Evolutionary conservation across 2,329 filamentous ascomycete genomes (phyloP), one percentile per base, ranked within the genome.

Genomic region (Pseudogymnoascus destructans): DNA sequence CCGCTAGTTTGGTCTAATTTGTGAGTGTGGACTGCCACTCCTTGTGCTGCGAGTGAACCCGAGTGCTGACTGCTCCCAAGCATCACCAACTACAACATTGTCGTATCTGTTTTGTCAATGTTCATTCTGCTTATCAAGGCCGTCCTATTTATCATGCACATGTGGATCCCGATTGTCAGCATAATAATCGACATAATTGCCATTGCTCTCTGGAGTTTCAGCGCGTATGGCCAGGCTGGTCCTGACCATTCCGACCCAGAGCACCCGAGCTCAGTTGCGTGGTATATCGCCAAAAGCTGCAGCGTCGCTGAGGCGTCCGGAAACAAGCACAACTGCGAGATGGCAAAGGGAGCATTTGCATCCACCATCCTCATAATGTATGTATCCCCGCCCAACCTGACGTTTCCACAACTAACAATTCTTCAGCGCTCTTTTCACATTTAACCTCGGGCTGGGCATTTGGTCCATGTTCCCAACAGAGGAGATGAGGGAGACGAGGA

Each of bases 201-300:
- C 65, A 71, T 79, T 17, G 77, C 73, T 2, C 74, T 91, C 42
- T 91, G 85, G 74, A 72, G 77, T 42, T 77, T 82, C 65, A 85
- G 82, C 70, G 72, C 85, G 60, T 82, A 84, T 69, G 83, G 85
- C 55, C 87, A 91, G 70, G 81, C 85, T 58, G 83, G 84, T 9
- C 84, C 85, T 27, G 87, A 92, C 71, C 80, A 84, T 66, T 80
- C 79, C 63, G 87, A 92, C 70, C 72, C 79, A 5, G 70, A 75
- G 42, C 78, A 83, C 65, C 79, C 78, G 4, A 82, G 83, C 65
- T 75, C 76, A 23, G 76, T 81, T 23, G 79, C 86, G 5, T 92
- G 87, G 87, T 91, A 90, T 69, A 80, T 91, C 64, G 78, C 79
- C 58, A 82, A 86, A 69, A 81, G 79, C 61, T 92, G 87, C 72